A percentile compares a stretch with the other conserved stretches of the same genome.
phyloP scores from a whole-genome alignment of 352 stramenopile species.

The Elongisporangium prolatum region DNA sequence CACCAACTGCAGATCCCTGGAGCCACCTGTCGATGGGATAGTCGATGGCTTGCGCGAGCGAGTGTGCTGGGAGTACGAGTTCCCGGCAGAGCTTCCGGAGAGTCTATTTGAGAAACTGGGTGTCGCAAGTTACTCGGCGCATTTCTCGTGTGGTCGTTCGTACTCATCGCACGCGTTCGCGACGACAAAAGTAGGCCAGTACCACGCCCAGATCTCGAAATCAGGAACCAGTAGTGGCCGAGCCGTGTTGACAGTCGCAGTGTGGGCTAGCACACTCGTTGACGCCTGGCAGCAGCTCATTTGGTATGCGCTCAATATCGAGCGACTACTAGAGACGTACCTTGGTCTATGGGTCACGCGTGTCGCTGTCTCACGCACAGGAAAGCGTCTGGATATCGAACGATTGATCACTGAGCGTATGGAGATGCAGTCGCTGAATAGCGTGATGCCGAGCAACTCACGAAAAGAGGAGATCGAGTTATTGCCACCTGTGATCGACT shows the following conservation, averaged over 20 bases:
- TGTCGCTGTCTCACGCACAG: slow-evolving; percentile 1
- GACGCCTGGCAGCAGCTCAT: slow-evolving; percentile 11
- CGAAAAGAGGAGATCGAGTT: too few species aligned
- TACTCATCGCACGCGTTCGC: slow-evolving; percentile 5
- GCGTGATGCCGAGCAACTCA: slow-evolving; percentile 4
- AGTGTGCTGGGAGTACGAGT: slow-evolving; percentile 24
- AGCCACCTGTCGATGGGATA: not conserved
- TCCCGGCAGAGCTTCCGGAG: slow-evolving; percentile 15
- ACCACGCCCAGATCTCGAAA: slow-evolving; percentile 3
- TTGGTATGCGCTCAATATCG: slow-evolving; percentile 9
- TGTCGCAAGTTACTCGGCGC: slow-evolving; percentile 16
- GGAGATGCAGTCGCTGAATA: slow-evolving; percentile 3
- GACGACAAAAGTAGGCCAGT: not conserved
- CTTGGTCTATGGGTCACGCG: slow-evolving; percentile 7
- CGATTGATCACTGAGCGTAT: slow-evolving; percentile 5
- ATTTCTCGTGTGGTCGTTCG: slow-evolving; percentile 6
- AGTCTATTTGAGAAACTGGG: slow-evolving; percentile 27
- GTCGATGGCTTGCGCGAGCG: slow-evolving; percentile 1
- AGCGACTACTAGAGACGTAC: slow-evolving; percentile 9
- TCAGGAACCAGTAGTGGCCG: not conserved
- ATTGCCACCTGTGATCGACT: slow-evolving; percentile 8
- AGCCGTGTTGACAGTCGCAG: not conserved
- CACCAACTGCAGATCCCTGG: slow-evolving; percentile 5
- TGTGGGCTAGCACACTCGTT: slow-evolving; percentile 1
- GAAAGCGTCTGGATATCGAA: slow-evolving; percentile 7